Conservation (phyloP, 163 green algal species). For the Scenedesmus sp. region DNA sequence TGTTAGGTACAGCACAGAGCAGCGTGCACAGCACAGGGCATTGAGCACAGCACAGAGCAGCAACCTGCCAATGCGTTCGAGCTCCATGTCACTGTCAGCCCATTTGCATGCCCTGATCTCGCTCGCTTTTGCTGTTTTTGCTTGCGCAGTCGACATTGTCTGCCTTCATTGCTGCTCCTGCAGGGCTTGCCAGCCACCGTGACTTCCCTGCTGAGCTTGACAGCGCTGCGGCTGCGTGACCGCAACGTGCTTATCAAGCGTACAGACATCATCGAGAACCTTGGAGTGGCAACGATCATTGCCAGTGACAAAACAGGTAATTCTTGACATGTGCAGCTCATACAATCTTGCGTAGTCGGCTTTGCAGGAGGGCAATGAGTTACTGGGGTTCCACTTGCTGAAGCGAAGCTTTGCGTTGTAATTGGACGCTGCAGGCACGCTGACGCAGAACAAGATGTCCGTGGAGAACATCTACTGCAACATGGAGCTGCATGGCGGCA, state of each 20-base stretch:
- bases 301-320: conserved; percentile 88
- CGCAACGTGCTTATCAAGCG: conserved; percentile 82
- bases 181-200: conserved; percentile 77
- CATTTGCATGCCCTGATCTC: neutral
- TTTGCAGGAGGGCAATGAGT: neutral
- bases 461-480: conserved; percentile 77
- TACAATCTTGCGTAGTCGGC: neutral
- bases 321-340: neutral
- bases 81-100: neutral
- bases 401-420: neutral
- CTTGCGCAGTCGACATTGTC: neutral
- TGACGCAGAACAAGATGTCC: conserved; percentile 89
- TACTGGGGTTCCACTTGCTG: neutral
- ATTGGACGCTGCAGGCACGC: conserved; percentile 46
- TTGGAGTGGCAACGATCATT: conserved; percentile 79
- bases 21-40: neutral
- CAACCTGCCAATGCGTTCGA: neutral
- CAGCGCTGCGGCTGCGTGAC: conserved; percentile 71
- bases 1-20: neutral
- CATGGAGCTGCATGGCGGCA: conserved; percentile 47
- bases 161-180: neutral
- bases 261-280: conserved; percentile 78
- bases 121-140: neutral
- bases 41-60: neutral
- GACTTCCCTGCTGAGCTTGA: conserved; percentile 73